These are phyloP conservation scores for Globisporangium spinosum DNA, from an alignment of 352 stramenopile species.

Conservation along the genomic window DNA sequence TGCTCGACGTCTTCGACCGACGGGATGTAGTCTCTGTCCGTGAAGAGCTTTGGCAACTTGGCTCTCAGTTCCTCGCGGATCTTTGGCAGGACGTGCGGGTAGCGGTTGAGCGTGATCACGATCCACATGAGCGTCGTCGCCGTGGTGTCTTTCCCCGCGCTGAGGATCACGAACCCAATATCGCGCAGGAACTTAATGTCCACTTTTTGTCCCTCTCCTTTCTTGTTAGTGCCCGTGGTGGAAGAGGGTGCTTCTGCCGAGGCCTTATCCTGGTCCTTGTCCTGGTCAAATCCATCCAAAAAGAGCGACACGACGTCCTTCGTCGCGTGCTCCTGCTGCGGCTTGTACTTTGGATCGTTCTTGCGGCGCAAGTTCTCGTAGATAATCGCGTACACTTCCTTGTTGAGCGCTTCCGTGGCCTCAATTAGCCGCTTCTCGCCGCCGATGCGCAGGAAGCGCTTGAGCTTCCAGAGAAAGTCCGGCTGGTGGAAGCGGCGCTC, in stretches of 20 bases:
- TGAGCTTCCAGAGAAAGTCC: constrained; percentile 50
- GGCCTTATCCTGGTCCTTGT: constrained; percentile 23
- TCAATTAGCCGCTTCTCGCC: constrained; percentile 34
- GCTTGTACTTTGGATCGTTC: constrained; percentile 15
- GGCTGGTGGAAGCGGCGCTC: constrained; percentile 45
- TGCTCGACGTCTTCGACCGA: constrained; percentile 44
- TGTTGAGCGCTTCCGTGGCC: constrained; percentile 29
- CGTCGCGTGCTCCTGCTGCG: constrained; percentile 14
- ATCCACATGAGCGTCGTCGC: constrained; percentile 67
- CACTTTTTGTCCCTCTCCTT: constrained; percentile 12
- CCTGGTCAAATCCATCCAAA: constrained; percentile 30
- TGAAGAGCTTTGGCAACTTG: constrained; percentile 34
- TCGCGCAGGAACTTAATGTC: constrained; percentile 55
- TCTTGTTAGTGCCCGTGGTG: not conserved
- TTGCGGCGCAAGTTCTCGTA: constrained; percentile 38
- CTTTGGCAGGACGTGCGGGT: constrained; percentile 47
- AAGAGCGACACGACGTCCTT: constrained; percentile 52
- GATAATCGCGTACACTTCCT: constrained; percentile 43
- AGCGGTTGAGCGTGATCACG: constrained; percentile 56
- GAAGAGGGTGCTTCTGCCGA: constrained; percentile 1
- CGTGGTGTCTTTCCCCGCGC: constrained; percentile 76
- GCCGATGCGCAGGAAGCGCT: constrained; percentile 44
- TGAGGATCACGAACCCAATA: constrained; percentile 65
- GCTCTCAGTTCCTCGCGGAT: constrained; percentile 45
- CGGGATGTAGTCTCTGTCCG: constrained; percentile 27